Evolutionary conservation across 352 stramenopile genomes (phyloP).

Genomic region (Phytophthora niederhauseri): DNA sequence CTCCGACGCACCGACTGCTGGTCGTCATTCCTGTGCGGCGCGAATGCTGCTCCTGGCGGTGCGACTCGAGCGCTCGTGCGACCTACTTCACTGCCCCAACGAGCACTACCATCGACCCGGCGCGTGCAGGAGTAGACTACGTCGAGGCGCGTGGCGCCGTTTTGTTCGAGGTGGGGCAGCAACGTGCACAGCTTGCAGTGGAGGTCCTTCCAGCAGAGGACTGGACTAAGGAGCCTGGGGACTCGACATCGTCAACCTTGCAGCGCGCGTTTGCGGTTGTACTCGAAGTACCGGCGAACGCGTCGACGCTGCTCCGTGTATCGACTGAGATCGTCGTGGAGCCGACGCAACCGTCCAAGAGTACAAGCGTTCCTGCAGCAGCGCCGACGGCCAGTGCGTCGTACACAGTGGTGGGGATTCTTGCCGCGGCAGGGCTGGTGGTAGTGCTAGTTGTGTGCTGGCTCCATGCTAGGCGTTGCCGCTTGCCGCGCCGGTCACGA

Average conservation of each 20-base stretch:
- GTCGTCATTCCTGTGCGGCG: constrained; percentile 33
- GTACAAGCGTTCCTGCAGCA: not conserved
- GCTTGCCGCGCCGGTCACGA: constrained; percentile 13
- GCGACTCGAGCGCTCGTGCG: constrained; percentile 16
- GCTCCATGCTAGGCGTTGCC: constrained; percentile 5
- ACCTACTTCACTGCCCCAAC: constrained; percentile 22
- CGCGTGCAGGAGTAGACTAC: constrained; percentile 32
- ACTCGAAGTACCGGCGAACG: constrained; percentile 15
- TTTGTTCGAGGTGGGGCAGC: constrained; percentile 28
- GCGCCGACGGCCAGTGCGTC: not conserved
- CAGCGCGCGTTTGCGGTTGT: constrained; percentile 28
- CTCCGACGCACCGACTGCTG: constrained; percentile 15
- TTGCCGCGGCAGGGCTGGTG: constrained; percentile 16
- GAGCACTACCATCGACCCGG: constrained; percentile 10
- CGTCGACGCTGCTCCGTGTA: constrained; percentile 1
- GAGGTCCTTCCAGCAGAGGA: constrained; percentile 32
- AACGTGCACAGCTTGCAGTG: constrained; percentile 31
- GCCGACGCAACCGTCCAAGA: not conserved
- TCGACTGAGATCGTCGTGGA: constrained; percentile 31
- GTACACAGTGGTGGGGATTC: constrained; percentile 2
- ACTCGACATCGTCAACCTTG: not conserved
- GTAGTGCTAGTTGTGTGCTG: constrained; percentile 20
- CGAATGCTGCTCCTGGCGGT: constrained; percentile 24
- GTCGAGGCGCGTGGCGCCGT: constrained; percentile 29
- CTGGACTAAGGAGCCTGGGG: not conserved